Evolutionary conservation across 768 basidiomycete genomes (phyloP), one percentile per base, ranked within the genome.

Genomic region (Boletus fagicola): DNA sequence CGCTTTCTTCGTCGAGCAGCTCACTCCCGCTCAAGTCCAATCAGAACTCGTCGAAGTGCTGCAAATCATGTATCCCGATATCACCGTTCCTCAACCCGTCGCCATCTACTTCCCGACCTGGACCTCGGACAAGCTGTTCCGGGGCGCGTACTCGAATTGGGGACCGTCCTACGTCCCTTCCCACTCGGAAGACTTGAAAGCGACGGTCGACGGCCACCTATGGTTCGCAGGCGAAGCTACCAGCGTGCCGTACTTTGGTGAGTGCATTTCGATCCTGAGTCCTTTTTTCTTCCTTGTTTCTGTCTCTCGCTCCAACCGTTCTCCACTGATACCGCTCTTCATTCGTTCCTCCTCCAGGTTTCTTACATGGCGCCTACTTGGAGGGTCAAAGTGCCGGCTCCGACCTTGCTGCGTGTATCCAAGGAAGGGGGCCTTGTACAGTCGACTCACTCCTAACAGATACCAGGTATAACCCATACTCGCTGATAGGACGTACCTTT

Each of bases 201-300:
- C 83, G 3, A 83, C 80, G 30, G 72, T 86, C n/a, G 72, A 71
- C 6, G 55, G 67, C 33, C 72, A 77, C 12, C 72, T 87, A 15
- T 86, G 80, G 76, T 87, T 87, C 63, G 80, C 83, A 0, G 85
- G 84, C 5, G 85, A 87, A 65, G 83, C 79, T 7, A 84, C 80
- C 20, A 84, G 80, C 59, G 67, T 75, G 49, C 77, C 78, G 59
- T 84, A 82, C 70, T 86, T 77, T 61, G 85, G 85, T 83, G 50
- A 45, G 79, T 72, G 3, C 15, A 15, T 43, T 24, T 26, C 11
- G 8, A 20, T 24, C 13, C 33, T 9, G 9, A 48, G 13, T 15
- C 5, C 4, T 11, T 15, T 48, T 12, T 20, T n/a, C 5, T 4
- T 36, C n/a, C n/a, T 15, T 15, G 13, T 10, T 26, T 56, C 22